Conservation (phyloP, 2,329 filamentous ascomycete species). For the Bimuria novae-zelandiae region DNA sequence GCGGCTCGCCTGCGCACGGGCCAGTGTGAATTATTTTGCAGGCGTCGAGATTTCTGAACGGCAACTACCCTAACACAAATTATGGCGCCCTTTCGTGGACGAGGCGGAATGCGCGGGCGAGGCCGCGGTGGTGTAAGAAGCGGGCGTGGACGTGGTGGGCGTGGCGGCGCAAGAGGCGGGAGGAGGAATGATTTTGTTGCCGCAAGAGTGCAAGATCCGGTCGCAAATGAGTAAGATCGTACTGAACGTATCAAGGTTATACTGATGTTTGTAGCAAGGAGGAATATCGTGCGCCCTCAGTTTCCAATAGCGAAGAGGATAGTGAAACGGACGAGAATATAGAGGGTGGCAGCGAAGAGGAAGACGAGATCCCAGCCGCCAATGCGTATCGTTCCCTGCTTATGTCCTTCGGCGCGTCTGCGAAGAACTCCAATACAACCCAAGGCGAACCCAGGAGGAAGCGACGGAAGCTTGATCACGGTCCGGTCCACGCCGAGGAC, state of each 20-base stretch:
- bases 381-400: conserved; percentile 62
- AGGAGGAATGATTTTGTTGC: conserved; percentile 37
- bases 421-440: conserved; percentile 36
- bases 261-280: conserved; percentile 24
- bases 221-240: conserved; percentile 38
- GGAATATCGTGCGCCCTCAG: conserved; percentile 24
- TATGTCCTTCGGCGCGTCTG: conserved; percentile 51
- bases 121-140: conserved; percentile 33
- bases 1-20: conserved; percentile 38
- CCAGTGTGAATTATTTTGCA: conserved; percentile 26
- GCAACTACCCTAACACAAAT: neutral
- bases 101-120: conserved; percentile 33
- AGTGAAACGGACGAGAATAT: too few species aligned
- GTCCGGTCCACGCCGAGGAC: conserved; percentile 2
- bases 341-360: conserved; percentile 25
- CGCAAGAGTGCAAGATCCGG: conserved; percentile 33
- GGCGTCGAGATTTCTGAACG: neutral
- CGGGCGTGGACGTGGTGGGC: conserved; percentile 27
- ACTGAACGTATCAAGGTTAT: conserved; percentile 3
- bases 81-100: conserved; percentile 23
- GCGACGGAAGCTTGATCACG: conserved; percentile 56
- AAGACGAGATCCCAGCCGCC: conserved; percentile 32
- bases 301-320: conserved; percentile 16
- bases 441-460: conserved; percentile 55
- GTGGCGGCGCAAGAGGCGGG: conserved; percentile 25